Evolutionary conservation across 2,329 filamentous ascomycete genomes (phyloP), one percentile per base, ranked within the genome.

Genomic region (Aureobasidium sp.): DNA sequence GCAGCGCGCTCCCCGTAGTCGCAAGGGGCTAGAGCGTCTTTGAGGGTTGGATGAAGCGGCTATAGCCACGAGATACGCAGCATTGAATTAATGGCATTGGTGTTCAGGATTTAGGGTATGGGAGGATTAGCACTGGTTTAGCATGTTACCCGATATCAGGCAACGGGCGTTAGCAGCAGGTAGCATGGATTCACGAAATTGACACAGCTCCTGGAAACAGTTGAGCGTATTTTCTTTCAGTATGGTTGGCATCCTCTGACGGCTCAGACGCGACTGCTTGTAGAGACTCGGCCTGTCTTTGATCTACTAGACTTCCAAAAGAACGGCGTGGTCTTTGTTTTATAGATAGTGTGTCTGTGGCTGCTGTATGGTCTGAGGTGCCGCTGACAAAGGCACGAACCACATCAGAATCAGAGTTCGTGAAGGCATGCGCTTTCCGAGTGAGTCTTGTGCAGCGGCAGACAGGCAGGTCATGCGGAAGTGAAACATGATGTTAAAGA

Each of bases 121-220:
- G 55, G 31, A 59, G 55, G 55, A 48, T n/a, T 44, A 36, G 22
- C 36, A 20, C 31, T 47, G 29, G 15, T 37, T 48, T 48, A 37
- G 42, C 41, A 58, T 48, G 41, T 48, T 58, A 58, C 20, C 55
- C 42, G 17, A 57, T 45, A 47, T 22, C 22, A 41, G 34, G 45
- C 20, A 49, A n/a, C 17, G 20, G 57, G 57, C 45, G 57, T 60
- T 49, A 51, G 53, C 25, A 44, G 53, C 42, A 59, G 44, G 11
- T 59, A 59, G 57, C 57, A 60, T 60, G 44, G 41, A 36, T 37
- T 60, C 34, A 60, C 17, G 37, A 42, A 60, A 51, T 51, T 42
- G 57, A 60, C 22, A 51, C 17, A 31, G 57, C 57, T 60, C 57
- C 57, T 60, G 57, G 36, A 47, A 41, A 60, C 57, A 60, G 57